Percentiles rank a stretch among this genome's conserved stretches.
Conservation (phyloP, 202 grass and related monocot species). For the Saccharum hybrid region DNA sequence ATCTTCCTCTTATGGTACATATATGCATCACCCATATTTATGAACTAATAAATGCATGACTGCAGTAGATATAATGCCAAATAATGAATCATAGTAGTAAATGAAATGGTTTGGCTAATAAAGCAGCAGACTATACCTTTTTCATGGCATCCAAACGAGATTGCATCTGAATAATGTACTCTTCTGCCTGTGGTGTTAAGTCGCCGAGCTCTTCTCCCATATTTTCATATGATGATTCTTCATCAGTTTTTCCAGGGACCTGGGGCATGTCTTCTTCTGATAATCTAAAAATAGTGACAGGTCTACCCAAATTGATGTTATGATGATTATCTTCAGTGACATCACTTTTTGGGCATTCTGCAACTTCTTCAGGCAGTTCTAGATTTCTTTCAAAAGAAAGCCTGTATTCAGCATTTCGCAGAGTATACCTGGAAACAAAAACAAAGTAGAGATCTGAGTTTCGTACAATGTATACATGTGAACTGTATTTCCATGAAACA, state of each 20-base stretch:
- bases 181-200: constrained; percentile 67
- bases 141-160: constrained; percentile 83
- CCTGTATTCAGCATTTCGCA: constrained; percentile 91
- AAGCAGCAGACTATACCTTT: constrained; percentile 55
- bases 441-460: constrained; percentile 34
- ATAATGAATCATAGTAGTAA: not conserved
- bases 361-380: constrained; percentile 67
- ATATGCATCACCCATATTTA: constrained; percentile 8
- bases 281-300: constrained; percentile 58
- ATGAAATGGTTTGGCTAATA: constrained; percentile 15
- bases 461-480: constrained; percentile 19
- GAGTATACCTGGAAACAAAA: constrained; percentile 70
- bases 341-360: constrained; percentile 56
- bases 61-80: not conserved
- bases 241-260: constrained; percentile 50
- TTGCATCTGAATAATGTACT: constrained; percentile 80
- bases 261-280: constrained; percentile 53
- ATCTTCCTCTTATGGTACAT: not conserved
- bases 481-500: constrained; percentile 7
- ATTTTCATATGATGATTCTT: constrained; percentile 48
- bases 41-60: not conserved
- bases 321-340: constrained; percentile 39
- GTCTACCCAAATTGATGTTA: constrained; percentile 57
- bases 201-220: constrained; percentile 56
- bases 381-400: constrained; percentile 91